A percentile compares a stretch with the other conserved stretches of the same genome.
Conservation (phyloP, 2,329 filamentous ascomycete genomes). For the Alternaria gaisen region DNA sequence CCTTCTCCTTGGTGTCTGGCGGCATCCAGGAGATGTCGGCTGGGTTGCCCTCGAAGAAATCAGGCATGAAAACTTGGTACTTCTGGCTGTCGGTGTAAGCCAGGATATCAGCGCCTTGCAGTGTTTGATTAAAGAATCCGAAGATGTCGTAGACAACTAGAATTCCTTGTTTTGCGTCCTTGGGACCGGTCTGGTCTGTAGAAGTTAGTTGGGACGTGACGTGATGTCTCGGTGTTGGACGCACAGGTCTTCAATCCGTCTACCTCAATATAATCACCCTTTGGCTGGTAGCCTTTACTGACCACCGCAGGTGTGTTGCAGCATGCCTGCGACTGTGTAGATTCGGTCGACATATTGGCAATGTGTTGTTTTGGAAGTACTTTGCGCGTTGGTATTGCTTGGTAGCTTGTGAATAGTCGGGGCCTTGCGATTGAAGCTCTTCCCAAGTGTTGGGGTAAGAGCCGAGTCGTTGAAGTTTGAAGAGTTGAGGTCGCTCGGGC, state of each 20-base stretch:
- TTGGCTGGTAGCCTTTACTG: slow-evolving; percentile 62
- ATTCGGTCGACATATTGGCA: slow-evolving; percentile 46
- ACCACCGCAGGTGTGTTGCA: slow-evolving; percentile 62
- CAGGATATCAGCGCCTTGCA: slow-evolving; percentile 71
- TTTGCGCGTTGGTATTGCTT: not conserved
- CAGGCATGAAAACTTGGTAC: slow-evolving; percentile 89
- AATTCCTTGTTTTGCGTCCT: slow-evolving; percentile 65
- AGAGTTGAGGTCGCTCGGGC: slow-evolving; percentile 18
- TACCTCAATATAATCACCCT: slow-evolving; percentile 67
- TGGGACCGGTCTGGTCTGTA: slow-evolving; percentile 64
- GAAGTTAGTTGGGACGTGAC: not conserved
- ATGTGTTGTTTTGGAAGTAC: slow-evolving; percentile 16
- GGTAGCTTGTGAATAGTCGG: not conserved
- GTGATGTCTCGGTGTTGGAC: slow-evolving; percentile 19
- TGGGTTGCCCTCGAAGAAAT: slow-evolving; percentile 85
- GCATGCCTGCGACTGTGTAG: slow-evolving; percentile 51
- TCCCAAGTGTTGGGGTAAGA: not conserved
- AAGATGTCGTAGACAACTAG: slow-evolving; percentile 70
- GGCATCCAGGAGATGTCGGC: slow-evolving; percentile 69
- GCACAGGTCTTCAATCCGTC: slow-evolving; percentile 70
- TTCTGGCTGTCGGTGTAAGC: slow-evolving; percentile 67
- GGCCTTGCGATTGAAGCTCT: slow-evolving; percentile 23
- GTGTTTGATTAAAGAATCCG: slow-evolving; percentile 69
- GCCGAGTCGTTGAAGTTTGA: slow-evolving; percentile 15
- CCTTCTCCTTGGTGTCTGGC: slow-evolving; percentile 67